A percentile compares a stretch with the other conserved stretches of the same genome.
Evolutionary conservation across 2,329 filamentous ascomycete genomes (phyloP).

Genomic region (Ilyonectria sp.): DNA sequence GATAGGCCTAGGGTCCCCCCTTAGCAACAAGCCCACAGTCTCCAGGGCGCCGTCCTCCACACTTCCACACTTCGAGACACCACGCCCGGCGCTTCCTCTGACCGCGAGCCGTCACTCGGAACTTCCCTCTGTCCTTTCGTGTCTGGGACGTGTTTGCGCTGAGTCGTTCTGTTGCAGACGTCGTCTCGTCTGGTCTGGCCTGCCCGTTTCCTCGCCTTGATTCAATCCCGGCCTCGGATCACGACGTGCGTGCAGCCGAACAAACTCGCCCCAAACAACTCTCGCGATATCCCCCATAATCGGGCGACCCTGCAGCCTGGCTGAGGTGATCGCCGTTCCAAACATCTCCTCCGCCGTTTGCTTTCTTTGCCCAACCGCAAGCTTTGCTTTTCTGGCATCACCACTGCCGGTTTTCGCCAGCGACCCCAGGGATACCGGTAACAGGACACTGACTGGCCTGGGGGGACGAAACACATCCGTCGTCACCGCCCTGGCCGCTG

Average conservation of each 20-base stretch:
- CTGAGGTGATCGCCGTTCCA: slow-evolving; percentile 30
- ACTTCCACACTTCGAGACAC: slow-evolving; percentile 50
- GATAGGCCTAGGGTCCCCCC: slow-evolving; percentile 43
- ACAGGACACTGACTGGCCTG: slow-evolving; percentile 47
- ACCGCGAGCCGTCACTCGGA: slow-evolving; percentile 41
- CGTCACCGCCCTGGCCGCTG: slow-evolving; percentile 25
- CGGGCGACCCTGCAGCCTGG: slow-evolving; percentile 14
- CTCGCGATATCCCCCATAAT: slow-evolving; percentile 11
- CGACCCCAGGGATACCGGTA: slow-evolving; percentile 48
- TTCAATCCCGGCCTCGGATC: slow-evolving; percentile 19
- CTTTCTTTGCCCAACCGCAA: slow-evolving; percentile 1
- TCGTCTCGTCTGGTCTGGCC: slow-evolving; percentile 18
- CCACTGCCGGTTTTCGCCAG: neutral
- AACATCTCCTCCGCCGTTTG: slow-evolving; percentile 2
- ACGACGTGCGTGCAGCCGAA: neutral
- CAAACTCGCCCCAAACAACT: slow-evolving; percentile 3
- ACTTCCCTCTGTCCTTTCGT: slow-evolving; percentile 44
- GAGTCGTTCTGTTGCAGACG: slow-evolving; percentile 32
- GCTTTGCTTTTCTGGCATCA: slow-evolving; percentile 13
- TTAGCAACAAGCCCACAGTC: slow-evolving; percentile 39
- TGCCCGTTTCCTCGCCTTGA: slow-evolving; percentile 24
- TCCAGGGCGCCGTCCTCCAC: slow-evolving; percentile 41
- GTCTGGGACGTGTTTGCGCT: slow-evolving; percentile 39
- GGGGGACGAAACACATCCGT: slow-evolving; percentile 46
- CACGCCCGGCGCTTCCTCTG: slow-evolving; percentile 49